Base-by-base conservation (phyloP, 2,329 filamentous ascomycete genomes). In the Daldinia sp. region DNA sequence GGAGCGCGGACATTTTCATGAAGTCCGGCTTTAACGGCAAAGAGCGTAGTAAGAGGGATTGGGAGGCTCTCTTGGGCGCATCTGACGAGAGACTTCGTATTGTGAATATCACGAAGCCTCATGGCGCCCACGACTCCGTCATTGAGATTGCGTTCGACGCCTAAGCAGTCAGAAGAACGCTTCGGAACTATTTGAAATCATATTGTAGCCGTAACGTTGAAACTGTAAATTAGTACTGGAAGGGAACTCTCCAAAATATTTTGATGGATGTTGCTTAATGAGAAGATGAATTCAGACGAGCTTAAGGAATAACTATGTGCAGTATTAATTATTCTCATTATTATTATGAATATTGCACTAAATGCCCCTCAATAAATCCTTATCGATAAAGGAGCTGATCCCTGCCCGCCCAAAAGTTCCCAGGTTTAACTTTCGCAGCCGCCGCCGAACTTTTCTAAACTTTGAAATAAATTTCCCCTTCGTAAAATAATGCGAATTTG, bases 401-500 rank as follows among this genome's bases (percentile, higher is more conserved):
- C 15, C n/a, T 23, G 17, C 29, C 29, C 15, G 5, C 17, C 23
- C 35, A 15, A 43, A 43, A 43, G n/a, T 27, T 23, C 34, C 11
- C 11, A 6, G 11, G 29, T 32, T 32, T 27, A 29, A 13, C 25
- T 17, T 6, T n/a, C 8, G 25, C 23, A 47, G 10, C 27, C n/a
- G 37, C 39, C 11, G 11, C 19, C 7, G 21, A 45, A 45, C 39
- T 64, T 55, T 62, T 55, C 15, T 51, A n/a, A 10, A 47, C 17
- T 19, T 10, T 25, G 35, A 50, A 49, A 41, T 43, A 55, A 55
- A 30, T 39, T 49, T 43, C 35, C 27, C 47, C 13, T 1, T 45
- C 21, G 13, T 11, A 52, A 15, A 10, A 58, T 58, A 32, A 71
- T 72, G 70, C 64, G 67, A 66, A 65, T 62, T 64, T 48, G 55